phyloP scores from a whole-genome alignment of 202 grass and related monocot genomes.

The Brachypodium distachyon region DNA sequence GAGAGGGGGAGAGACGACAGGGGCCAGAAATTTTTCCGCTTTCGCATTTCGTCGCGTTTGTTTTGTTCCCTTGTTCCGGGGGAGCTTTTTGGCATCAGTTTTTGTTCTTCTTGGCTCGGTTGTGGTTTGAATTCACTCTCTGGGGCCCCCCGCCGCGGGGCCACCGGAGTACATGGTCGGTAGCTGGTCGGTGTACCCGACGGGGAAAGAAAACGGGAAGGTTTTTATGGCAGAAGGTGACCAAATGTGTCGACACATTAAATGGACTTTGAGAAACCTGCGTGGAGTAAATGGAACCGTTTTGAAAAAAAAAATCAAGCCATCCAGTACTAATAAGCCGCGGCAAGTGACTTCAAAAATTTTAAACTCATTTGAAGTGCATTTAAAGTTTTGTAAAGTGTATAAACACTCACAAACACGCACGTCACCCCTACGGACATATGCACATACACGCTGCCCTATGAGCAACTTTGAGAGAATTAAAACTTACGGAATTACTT shows the following conservation, averaged over 20 bases:
- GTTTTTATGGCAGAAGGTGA: background rate
- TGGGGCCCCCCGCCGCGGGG: background rate
- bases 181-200: constrained; percentile 20
- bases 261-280: background rate
- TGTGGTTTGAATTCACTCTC: constrained; percentile 37
- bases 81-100: constrained; percentile 21
- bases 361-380: background rate
- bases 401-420: too few species aligned
- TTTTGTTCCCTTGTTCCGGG: constrained; percentile 26
- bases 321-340: background rate
- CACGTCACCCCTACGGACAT: too few species aligned
- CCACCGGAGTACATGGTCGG: background rate
- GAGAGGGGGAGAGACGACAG: constrained; percentile 36
- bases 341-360: background rate
- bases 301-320: too few species aligned
- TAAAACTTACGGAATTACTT: too few species aligned
- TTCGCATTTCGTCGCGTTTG: constrained; percentile 16
- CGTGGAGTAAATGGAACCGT: background rate
- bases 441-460: too few species aligned
- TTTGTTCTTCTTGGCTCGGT: constrained; percentile 17
- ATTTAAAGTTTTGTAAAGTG: too few species aligned
- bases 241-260: background rate
- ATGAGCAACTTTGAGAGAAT: too few species aligned
- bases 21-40: constrained; percentile 59
- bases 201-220: background rate